Evolutionary conservation across 139 green algal genomes (phyloP).

Genomic region (Tetraselmis striata): DNA sequence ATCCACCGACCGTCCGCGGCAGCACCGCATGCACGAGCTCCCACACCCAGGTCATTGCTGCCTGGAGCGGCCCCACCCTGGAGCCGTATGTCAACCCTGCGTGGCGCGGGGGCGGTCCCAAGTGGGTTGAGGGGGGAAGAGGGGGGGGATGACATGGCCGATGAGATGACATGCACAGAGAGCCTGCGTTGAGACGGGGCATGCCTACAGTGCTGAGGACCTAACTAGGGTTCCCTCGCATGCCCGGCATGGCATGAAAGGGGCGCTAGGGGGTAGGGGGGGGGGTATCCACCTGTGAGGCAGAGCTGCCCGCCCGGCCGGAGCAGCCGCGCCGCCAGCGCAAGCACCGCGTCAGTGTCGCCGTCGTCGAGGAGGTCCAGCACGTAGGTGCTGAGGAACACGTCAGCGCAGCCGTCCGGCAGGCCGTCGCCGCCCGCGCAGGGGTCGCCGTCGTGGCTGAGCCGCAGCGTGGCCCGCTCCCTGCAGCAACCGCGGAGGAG

Average conservation of each 20-base stretch:
- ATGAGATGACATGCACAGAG: no score
- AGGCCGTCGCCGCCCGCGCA: background rate
- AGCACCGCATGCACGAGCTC: background rate
- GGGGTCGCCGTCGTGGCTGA: background rate
- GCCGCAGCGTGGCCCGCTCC: background rate
- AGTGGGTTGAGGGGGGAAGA: no score
- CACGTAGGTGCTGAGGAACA: slow-evolving; percentile 1
- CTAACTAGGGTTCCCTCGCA: no score
- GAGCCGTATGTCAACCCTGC: background rate
- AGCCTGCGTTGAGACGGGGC: no score
- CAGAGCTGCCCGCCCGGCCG: background rate
- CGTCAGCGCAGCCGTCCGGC: background rate
- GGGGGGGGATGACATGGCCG: no score
- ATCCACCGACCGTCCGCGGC: background rate
- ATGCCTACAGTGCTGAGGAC: no score
- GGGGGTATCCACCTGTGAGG: background rate
- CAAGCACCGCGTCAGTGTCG: background rate
- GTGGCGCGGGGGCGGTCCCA: no score
- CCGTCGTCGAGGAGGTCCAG: background rate
- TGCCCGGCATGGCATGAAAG: no score
- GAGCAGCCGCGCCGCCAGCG: background rate
- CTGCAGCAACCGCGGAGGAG: background rate
- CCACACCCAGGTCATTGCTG: background rate
- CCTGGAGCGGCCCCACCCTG: background rate
- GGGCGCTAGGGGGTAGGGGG: no score